These are phyloP conservation scores for Aureobasidium sp. DNA, from an alignment of 2,329 filamentous ascomycete species.

Conservation along the genomic window DNA sequence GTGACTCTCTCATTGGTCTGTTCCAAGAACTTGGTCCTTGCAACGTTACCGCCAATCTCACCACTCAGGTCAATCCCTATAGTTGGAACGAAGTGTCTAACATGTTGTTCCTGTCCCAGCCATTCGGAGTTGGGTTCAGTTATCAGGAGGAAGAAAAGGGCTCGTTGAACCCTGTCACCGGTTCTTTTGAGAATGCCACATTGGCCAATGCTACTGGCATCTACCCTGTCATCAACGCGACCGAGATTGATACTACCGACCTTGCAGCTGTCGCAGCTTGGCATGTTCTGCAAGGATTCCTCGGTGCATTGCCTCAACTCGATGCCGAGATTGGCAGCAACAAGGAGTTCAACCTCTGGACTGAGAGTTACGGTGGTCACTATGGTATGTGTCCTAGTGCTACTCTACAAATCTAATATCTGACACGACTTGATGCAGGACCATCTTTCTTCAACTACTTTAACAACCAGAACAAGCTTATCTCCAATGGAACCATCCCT, in stretches of 20 bases:
- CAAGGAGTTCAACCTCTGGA: slow-evolving; percentile 50
- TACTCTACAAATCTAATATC: not conserved
- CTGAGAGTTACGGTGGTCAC: slow-evolving; percentile 43
- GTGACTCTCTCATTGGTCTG: slow-evolving; percentile 45
- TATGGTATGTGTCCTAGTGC: slow-evolving; percentile 31
- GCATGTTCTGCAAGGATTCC: slow-evolving; percentile 48
- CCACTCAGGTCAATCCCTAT: slow-evolving; percentile 43
- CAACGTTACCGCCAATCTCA: slow-evolving; percentile 28
- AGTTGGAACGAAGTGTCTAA: slow-evolving; percentile 53
- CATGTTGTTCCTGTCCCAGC: slow-evolving; percentile 54
- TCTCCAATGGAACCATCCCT: slow-evolving; percentile 30
- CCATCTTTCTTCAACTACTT: slow-evolving; percentile 49
- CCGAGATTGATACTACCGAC: slow-evolving; percentile 45
- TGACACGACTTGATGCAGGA: not conserved
- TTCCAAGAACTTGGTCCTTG: slow-evolving; percentile 47
- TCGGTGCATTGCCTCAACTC: slow-evolving; percentile 39
- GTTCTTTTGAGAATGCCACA: slow-evolving; percentile 36
- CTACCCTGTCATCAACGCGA: slow-evolving; percentile 42
- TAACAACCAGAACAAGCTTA: slow-evolving; percentile 47
- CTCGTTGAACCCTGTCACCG: slow-evolving; percentile 35
- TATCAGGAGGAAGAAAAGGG: slow-evolving; percentile 33
- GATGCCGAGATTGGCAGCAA: slow-evolving; percentile 39
- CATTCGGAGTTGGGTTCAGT: slow-evolving; percentile 49
- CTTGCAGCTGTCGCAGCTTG: slow-evolving; percentile 47
- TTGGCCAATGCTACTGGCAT: slow-evolving; percentile 36